phyloP scores from a whole-genome alignment of 257 asterid genomes.

The Rauvolfia tetraphylla region DNA sequence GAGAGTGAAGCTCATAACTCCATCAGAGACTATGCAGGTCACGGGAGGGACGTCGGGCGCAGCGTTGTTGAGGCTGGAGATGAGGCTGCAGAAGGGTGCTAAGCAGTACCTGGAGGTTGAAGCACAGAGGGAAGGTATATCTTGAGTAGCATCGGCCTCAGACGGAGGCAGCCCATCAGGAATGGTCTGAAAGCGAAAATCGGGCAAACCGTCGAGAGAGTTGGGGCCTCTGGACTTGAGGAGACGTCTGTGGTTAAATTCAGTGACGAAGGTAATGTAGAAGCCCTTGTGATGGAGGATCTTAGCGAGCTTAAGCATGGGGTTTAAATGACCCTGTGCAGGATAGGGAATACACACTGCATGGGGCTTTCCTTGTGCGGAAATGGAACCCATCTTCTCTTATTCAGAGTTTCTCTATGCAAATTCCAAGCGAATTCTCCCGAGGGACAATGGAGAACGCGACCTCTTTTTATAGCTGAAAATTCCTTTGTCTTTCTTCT shows the following conservation, averaged over 20 bases:
- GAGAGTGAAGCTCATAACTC: constrained; percentile 41
- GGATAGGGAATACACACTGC: constrained; percentile 27
- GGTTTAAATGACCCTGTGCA: constrained; percentile 27
- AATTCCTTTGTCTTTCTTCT: no score
- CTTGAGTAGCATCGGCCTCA: constrained; percentile 27
- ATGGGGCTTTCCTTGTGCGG: constrained; percentile 9
- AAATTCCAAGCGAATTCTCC: not conserved
- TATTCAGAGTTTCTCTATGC: not conserved
- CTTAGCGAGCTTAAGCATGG: constrained; percentile 26
- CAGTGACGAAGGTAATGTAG: constrained; percentile 28
- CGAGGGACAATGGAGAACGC: not conserved
- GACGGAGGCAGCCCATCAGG: constrained; percentile 31
- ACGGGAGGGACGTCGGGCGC: constrained; percentile 37
- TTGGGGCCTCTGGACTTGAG: constrained; percentile 22
- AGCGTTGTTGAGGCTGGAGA: constrained; percentile 26
- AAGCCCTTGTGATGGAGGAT: constrained; percentile 26
- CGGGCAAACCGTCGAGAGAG: constrained; percentile 18
- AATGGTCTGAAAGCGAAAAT: constrained; percentile 21
- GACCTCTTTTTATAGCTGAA: constrained; percentile 1
- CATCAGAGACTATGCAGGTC: constrained; percentile 52
- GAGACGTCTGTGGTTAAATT: constrained; percentile 26
- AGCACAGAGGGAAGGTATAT: constrained; percentile 32
- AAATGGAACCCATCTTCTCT: constrained; percentile 5
- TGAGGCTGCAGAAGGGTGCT: constrained; percentile 45
- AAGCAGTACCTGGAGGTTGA: constrained; percentile 39